Percentiles rank a stretch among this genome's conserved stretches.
Conservation (phyloP, 805 yeast species). For the Metschnikowia corniflorae region DNA sequence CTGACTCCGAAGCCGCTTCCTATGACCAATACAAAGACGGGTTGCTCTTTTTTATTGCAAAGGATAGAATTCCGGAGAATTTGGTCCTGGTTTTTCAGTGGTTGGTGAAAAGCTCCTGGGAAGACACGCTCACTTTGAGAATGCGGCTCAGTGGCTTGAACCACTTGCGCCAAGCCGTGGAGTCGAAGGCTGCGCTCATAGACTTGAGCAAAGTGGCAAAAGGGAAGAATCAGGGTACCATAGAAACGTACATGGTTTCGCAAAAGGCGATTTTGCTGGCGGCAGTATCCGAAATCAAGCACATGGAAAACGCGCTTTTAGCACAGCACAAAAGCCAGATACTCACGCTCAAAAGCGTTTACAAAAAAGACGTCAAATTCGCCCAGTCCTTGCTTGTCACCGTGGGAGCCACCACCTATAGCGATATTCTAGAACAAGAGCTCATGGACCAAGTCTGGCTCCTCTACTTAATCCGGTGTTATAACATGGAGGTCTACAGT, state of each 20-base stretch:
- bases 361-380: slow-evolving; percentile 51
- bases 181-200: slow-evolving; percentile 44
- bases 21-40: slow-evolving; percentile 28
- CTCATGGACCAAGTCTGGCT: slow-evolving; percentile 57
- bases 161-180: slow-evolving; percentile 49
- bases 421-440: slow-evolving; percentile 45
- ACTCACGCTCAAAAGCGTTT: slow-evolving; percentile 55
- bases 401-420: slow-evolving; percentile 55
- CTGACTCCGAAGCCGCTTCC: neutral
- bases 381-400: slow-evolving; percentile 52
- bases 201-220: slow-evolving; percentile 19
- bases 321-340: slow-evolving; percentile 42
- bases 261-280: slow-evolving; percentile 47
- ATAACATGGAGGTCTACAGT: slow-evolving; percentile 39
- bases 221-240: slow-evolving; percentile 17
- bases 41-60: slow-evolving; percentile 38
- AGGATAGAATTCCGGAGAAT: slow-evolving; percentile 36
- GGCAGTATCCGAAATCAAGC: slow-evolving; percentile 43
- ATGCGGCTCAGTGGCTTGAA: slow-evolving; percentile 59
- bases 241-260: slow-evolving; percentile 45
- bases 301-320: slow-evolving; percentile 44
- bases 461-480: slow-evolving; percentile 60
- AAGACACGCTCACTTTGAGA: slow-evolving; percentile 44
- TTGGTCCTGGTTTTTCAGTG: slow-evolving; percentile 53
- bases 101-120: slow-evolving; percentile 49